phyloP scores from a whole-genome alignment of 331 rosid genomes.

The Phaseolus coccineus region DNA sequence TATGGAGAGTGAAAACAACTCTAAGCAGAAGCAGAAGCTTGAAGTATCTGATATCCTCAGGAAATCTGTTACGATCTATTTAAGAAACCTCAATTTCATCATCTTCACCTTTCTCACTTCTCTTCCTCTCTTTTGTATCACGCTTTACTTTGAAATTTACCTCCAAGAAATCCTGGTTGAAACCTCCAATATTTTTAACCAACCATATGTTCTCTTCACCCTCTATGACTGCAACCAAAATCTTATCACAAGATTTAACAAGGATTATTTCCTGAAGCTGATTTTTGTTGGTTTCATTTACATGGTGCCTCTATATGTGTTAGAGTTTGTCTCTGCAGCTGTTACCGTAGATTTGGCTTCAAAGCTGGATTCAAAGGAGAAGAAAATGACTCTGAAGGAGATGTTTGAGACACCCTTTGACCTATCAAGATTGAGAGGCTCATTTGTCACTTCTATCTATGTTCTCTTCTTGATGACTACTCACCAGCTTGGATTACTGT shows the following conservation, averaged over 20 bases:
- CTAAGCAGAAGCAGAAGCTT: conserved; percentile 40
- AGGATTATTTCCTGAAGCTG: conserved; percentile 19
- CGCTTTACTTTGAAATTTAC: conserved; percentile 48
- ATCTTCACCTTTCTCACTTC: conserved; percentile 49
- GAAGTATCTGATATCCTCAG: conserved; percentile 45
- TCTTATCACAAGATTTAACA: neutral
- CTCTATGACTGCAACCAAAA: neutral
- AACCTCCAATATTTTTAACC: conserved; percentile 23
- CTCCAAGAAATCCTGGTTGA: conserved; percentile 49
- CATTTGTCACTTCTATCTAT: conserved; percentile 46
- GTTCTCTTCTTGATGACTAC: conserved; percentile 45
- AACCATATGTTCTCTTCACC: neutral
- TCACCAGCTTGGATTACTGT: conserved; percentile 48
- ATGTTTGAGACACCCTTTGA: conserved; percentile 39
- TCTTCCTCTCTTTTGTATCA: conserved; percentile 53
- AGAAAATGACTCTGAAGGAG: conserved; percentile 46
- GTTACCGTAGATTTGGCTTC: conserved; percentile 52
- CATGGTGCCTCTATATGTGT: conserved; percentile 53
- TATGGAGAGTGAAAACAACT: conserved; percentile 38
- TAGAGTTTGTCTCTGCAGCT: conserved; percentile 45
- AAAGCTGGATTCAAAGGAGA: conserved; percentile 43
- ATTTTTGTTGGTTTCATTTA: conserved; percentile 50
- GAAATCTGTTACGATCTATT: conserved; percentile 28
- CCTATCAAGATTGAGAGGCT: conserved; percentile 47
- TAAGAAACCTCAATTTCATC: conserved; percentile 46